Percentiles rank a stretch among this genome's conserved stretches.
phyloP scores from a whole-genome alignment of 2,329 filamentous ascomycete genomes.

The Sarocladium oryzae region DNA sequence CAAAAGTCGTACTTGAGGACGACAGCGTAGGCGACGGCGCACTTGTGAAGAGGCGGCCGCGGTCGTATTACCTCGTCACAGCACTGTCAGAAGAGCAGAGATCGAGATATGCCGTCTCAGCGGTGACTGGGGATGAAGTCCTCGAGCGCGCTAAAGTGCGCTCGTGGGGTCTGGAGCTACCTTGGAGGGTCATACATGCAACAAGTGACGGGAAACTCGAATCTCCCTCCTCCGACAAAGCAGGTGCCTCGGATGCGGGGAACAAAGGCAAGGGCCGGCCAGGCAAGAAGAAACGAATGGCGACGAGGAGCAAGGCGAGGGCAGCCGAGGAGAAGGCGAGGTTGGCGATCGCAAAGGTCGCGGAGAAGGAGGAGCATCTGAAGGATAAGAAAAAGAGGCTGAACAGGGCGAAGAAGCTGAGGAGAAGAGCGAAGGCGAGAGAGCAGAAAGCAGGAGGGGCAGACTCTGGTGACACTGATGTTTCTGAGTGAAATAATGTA shows the following conservation, averaged over 20 bases:
- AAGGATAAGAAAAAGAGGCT: slow-evolving; percentile 55
- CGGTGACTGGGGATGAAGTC: slow-evolving; percentile 48
- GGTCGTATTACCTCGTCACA: slow-evolving; percentile 42
- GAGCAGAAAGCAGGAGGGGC: slow-evolving; percentile 39
- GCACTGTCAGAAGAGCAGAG: slow-evolving; percentile 29
- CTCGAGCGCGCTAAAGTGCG: slow-evolving; percentile 33
- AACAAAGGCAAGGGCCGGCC: slow-evolving; percentile 36
- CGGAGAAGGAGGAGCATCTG: slow-evolving; percentile 49
- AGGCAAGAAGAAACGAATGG: slow-evolving; percentile 54
- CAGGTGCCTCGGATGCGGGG: slow-evolving; percentile 14
- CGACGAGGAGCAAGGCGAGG: slow-evolving; percentile 39
- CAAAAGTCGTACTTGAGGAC: slow-evolving; percentile 44
- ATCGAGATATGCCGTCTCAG: slow-evolving; percentile 35
- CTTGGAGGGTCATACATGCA: slow-evolving; percentile 50
- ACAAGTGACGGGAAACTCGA: slow-evolving; percentile 22
- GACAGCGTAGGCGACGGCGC: slow-evolving; percentile 32
- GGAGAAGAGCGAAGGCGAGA: slow-evolving; percentile 50
- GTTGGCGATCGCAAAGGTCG: slow-evolving; percentile 29
- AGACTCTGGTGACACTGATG: not conserved
- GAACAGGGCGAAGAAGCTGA: slow-evolving; percentile 54
- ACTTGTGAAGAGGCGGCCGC: slow-evolving; percentile 31
- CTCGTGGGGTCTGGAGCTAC: slow-evolving; percentile 53
- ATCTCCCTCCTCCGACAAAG: not conserved
- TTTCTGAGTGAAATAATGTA: not conserved
- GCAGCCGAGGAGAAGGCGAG: slow-evolving; percentile 33